Evolutionary conservation across 345 rosid species (phyloP), one percentile per base, ranked within the genome.

Genomic region (Stellera chamaejasme): DNA sequence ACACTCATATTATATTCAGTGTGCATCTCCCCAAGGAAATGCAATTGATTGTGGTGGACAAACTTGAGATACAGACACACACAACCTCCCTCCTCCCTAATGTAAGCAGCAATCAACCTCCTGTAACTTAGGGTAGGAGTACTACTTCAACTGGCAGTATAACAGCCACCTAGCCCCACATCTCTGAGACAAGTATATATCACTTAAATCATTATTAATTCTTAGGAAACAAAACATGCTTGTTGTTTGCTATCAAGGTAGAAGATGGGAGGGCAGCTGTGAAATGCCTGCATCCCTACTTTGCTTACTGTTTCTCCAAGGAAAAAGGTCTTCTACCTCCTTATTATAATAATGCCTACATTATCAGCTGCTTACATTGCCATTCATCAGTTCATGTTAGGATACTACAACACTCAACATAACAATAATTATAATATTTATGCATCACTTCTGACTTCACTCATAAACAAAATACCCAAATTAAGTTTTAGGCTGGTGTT

Each of bases 301-400:
- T 71, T 66, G 67, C 75, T 66, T 66, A 53, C 15, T 44, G 45
- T 12, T 61, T 71, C 58, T 66, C 61, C 67, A 61, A 60, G 64
- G 58, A 44, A 63, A 44, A 58, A 56, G 39, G 27, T 49, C 10
- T 19, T 19, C 23, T 19, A 50, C 48, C 45, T 53, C 41, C 54
- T 59, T 52, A 43, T 61, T 50, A 28, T 48, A 28, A 4, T 32
- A 5, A 2, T 2, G 23, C 23, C 23, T 19, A 19, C 23, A 19
- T 19, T 0, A 19, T 19, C 23, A 32, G 5, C 9, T 32, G 39
- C 7, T 32, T 32, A 4, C 39, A 32, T 32, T 32, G 3, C 39
- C 39, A 4, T 8, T 32, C 39, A 32, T 32, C 39, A 19, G 23
- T 19, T 32, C 39, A 32, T 32, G 3, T 32, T 5, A 32, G 39